Evolutionary conservation across 129 eudicot genomes (phyloP).

Genomic region (Ambrosia artemisiifolia): DNA sequence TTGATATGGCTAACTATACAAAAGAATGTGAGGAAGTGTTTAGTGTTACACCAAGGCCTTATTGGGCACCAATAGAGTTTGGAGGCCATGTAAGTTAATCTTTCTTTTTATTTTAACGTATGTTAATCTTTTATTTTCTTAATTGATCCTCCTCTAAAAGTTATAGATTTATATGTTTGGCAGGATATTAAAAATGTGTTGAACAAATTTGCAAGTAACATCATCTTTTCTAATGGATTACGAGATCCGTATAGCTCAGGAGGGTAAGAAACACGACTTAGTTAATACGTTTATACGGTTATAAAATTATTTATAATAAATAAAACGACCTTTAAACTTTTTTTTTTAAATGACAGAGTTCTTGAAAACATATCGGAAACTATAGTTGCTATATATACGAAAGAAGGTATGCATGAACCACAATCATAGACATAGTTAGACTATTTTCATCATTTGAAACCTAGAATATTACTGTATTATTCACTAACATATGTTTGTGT

Average conservation of each 20-base stretch:
- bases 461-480: no score
- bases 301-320: neutral
- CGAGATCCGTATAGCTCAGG: slow-evolving; percentile 45
- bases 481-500: neutral
- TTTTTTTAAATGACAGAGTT: slow-evolving; percentile 9
- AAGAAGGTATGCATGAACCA: slow-evolving; percentile 11
- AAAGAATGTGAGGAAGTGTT: slow-evolving; percentile 23
- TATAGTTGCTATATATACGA: slow-evolving; percentile 19
- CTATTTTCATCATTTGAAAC: no score
- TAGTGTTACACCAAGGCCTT: slow-evolving; percentile 41
- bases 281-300: neutral
- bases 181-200: slow-evolving; percentile 35
- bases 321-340: neutral
- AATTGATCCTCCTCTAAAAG: neutral
- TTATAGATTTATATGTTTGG: neutral
- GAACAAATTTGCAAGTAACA: slow-evolving; percentile 42
- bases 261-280: slow-evolving; percentile 25
- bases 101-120: neutral
- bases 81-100: slow-evolving; percentile 33
- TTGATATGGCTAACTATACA: slow-evolving; percentile 15
- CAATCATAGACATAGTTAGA: no score
- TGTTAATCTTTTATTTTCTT: neutral
- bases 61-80: slow-evolving; percentile 37
- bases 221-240: slow-evolving; percentile 38
- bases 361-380: slow-evolving; percentile 33